Base-by-base conservation (phyloP, 345 rosid genomes). In the Punica granatum region DNA sequence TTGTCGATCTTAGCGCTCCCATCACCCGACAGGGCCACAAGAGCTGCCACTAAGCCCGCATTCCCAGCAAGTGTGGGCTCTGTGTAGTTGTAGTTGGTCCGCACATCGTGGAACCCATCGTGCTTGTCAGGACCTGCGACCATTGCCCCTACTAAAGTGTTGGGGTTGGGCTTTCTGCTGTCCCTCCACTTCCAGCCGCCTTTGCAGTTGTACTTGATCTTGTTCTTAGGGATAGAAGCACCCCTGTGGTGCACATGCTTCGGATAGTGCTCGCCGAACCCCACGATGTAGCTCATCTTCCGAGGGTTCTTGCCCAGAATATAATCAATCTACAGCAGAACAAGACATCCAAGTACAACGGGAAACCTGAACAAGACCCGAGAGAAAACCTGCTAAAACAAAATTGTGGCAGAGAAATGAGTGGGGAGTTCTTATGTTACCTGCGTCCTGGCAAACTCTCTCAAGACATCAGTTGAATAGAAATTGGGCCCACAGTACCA, bases 171-270 rank as follows among this genome's bases (percentile, higher is more conserved):
- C 71, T 85, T 91, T 53, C 77, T 68, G 48, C 77, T 76, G 83
- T 94, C 98, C 80, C 96, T 86, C 97, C 90, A 94, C 76, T 89
- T 89, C 96, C 97, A 89, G 67, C 99, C 99, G 30, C 98, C 99
- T 79, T 86, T 88, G 79, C 98, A 92, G 77, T 76, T 89, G 69
- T 92, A 92, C 65, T 74, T 86, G 65, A 91, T 69, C 83, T 85
- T 94, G 75, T 88, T 84, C 79, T 94, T 89, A 0, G 89, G 98
- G 71, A 94, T 86, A 31, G 98, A 94, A 11, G 97, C 99, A 39
- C 89, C 99, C 69, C 98, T 83, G 68, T 94, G 99, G 75, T 94
- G 99, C 44, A 84, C 88, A 61, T 68, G 98, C 72, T 65, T 88
- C 9, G 98, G 96, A 65, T 85, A 94, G 69, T 80, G 92, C 37